Evolutionary conservation across 805 yeast genomes (phyloP).

Genomic region (Saccharomycopsis sp.): DNA sequence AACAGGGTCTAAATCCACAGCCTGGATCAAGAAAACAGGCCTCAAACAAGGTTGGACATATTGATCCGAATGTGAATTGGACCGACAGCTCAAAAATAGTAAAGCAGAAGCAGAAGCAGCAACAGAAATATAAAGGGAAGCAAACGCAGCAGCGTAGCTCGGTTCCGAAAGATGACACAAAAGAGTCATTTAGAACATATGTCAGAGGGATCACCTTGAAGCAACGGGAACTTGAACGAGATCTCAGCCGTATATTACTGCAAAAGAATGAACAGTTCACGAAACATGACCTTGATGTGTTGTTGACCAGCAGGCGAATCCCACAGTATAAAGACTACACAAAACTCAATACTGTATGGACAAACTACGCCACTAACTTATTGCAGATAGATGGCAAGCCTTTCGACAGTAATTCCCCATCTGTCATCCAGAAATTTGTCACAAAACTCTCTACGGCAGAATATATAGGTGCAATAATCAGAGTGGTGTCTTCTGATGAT

Average conservation of each 20-base stretch:
- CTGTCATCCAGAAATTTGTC: slow-evolving; percentile 8
- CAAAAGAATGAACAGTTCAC: neutral
- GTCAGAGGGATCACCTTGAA: neutral
- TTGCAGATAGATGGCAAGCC: neutral
- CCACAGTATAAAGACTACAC: slow-evolving; percentile 11
- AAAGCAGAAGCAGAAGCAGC: neutral
- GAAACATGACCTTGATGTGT: neutral
- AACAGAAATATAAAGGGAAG: neutral
- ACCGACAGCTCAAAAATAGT: neutral
- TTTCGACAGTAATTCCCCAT: neutral
- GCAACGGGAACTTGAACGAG: slow-evolving; percentile 3
- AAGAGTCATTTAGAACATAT: slow-evolving; percentile 8
- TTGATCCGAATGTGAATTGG: slow-evolving; percentile 5
- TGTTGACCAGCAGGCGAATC: neutral
- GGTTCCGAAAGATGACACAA: neutral
- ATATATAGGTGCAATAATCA: slow-evolving; percentile 14
- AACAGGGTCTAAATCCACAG: neutral
- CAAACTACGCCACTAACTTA: slow-evolving; percentile 11
- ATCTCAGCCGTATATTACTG: neutral
- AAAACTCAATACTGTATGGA: slow-evolving; percentile 13
- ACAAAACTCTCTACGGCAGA: slow-evolving; percentile 18
- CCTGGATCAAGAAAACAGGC: neutral
- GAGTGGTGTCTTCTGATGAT: slow-evolving; percentile 8
- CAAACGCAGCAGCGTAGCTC: neutral
- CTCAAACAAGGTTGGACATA: neutral